Base-by-base conservation (phyloP, 495 filamentous ascomycete genomes). In the Podospora comata region DNA sequence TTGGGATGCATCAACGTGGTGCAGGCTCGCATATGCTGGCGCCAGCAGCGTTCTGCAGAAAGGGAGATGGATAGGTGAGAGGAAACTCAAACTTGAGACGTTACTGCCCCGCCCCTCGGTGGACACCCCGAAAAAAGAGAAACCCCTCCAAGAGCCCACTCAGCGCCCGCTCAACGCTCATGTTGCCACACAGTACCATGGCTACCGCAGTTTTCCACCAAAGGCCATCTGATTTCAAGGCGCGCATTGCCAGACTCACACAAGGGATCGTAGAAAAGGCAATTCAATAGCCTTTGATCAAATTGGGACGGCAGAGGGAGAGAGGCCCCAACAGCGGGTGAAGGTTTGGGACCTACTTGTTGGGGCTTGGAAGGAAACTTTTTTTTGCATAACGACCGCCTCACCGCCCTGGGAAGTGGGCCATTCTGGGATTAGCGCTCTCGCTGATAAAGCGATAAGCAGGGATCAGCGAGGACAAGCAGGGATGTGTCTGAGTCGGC, bases 401-500 rank as follows among this genome's bases (percentile, higher is more conserved):
- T 74, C 74, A 74, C 74, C 74, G 74, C 72, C 74, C 66, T 75
- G 63, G 63, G 64, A 23, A 27, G 26, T 19, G 54, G 44, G 34
- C 73, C 72, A 60, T 15, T 72, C 66, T 26, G 27, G 64, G 70
- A 62, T 32, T 74, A 67, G 74, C 32, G 65, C 39, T 16, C 28
- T 19, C 34, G 60, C 68, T 71, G 68, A 74, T 72, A 74, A 73
- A 65, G 30, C 23, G 74, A 76, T 74, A 75, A 75, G 72, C 69
- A 74, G 65, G 69, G 73, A 74, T 75, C 53, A 64, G 69, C 67
- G 68, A 67, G 67, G 64, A 70, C 68, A 65, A 67, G 69, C 67
- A 70, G 66, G 67, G 64, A 70, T 70, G 18, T 48, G 19, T 48
- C 65, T 62, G 73, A 65, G 68, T 67, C 70, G 64, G 66, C 60